phyloP scores from a whole-genome alignment of 805 yeast genomes.

The Sugiyamaella smithiae region DNA sequence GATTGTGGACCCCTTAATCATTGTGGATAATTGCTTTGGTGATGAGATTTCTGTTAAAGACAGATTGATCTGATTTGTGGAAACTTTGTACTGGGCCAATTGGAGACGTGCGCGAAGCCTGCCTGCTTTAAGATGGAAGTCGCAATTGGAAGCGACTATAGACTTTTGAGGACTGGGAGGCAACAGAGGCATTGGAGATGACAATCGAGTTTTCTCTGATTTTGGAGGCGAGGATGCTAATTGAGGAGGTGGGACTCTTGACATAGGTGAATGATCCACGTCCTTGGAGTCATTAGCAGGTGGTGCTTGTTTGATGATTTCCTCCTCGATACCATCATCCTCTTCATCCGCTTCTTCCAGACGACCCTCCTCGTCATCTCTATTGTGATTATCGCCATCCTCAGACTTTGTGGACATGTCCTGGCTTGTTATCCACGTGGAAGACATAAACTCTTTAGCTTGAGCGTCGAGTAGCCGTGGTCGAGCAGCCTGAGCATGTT shows the following conservation, averaged over 20 bases:
- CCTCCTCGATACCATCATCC: not conserved
- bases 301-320: not conserved
- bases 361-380: not conserved
- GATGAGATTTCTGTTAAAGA: conserved; percentile 28
- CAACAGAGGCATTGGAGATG: conserved; percentile 20
- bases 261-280: too few relatives aligned
- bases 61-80: conserved; percentile 31
- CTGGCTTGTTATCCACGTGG: not conserved
- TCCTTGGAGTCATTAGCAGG: not conserved
- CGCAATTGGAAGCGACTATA: conserved; percentile 11
- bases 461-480: conserved; percentile 6
- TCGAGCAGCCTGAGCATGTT: not conserved
- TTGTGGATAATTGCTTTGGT: conserved; percentile 13
- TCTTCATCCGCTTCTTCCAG: not conserved
- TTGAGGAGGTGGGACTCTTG: conserved; percentile 5
- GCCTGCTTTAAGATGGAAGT: conserved; percentile 22
- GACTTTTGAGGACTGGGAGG: conserved; percentile 11
- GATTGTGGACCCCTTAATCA: too few relatives aligned
- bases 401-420: too few relatives aligned
- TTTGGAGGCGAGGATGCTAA: conserved; percentile 14
- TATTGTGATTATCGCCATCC: not conserved
- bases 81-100: conserved; percentile 36
- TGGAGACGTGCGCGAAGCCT: conserved; percentile 31
- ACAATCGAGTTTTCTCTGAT: conserved; percentile 11
- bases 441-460: not conserved